Base-by-base conservation (phyloP, 805 yeast genomes). In the Schwanniomyces yamadae region DNA sequence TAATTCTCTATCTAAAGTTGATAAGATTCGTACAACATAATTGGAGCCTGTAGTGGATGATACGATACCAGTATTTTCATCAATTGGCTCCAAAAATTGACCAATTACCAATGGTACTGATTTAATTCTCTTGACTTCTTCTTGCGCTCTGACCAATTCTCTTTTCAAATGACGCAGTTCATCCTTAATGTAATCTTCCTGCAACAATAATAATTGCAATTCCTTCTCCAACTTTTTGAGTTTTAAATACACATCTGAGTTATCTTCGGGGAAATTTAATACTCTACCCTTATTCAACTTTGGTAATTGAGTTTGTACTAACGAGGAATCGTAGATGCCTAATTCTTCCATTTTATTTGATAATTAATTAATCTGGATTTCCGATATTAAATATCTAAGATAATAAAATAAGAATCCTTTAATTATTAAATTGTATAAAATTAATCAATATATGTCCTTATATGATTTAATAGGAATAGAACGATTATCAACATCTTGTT, bases 91-190 rank as follows among this genome's bases (percentile, higher is more conserved):
- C 49, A 93, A 73, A 54, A 93, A 95, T 66, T 93, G 99, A 16
- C 99, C 99, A 62, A 93, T 93, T 11, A 93, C 99, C 46, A 95
- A 74, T 11, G 99, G 99, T 33, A 93, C 99, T 3, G 96, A 86
- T 57, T 93, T 96, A 59, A 93, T 95, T 54, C 96, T 79, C 63
- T 93, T 91, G 29, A 93, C 99, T 66, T 93, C 99, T 62, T 93
- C 99, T 61, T 95, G 98, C 2, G 99, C 99, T 52, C 97, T 81
- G 31, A 90, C 81, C 38, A 93, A 75, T 69, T 93, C 99, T 47
- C 97, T 77, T 55, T 88, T 90, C 60, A 93, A 73, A 65, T 91
- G 96, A 56, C 96, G 93, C 57, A 90, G 97, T 62, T 93, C 99
- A 61, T 93, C 99, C 57, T 95, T 93, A 58, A 93, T 89, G 61